Conservation (phyloP, 2,329 filamentous ascomycete species). For the Passalora sequoiae region DNA sequence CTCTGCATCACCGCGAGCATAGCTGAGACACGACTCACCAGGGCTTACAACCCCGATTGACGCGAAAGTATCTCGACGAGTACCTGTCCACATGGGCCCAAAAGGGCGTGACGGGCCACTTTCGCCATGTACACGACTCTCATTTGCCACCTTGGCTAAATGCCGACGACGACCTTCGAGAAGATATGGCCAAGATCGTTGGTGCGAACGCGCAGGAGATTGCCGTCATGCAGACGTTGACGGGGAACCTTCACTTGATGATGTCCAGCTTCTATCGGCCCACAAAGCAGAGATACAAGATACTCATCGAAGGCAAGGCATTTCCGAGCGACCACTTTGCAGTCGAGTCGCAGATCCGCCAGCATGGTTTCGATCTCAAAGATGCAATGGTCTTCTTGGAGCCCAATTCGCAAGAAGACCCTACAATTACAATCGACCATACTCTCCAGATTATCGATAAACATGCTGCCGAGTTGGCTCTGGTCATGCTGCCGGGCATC, state of each 20-base stretch:
- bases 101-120: slow-evolving; percentile 81
- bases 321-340: slow-evolving; percentile 71
- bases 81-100: slow-evolving; percentile 80
- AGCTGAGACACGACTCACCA: background rate
- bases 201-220: slow-evolving; percentile 69
- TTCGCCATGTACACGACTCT: slow-evolving; percentile 62
- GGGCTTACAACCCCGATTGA: slow-evolving; percentile 35
- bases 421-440: slow-evolving; percentile 60
- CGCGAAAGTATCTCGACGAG: slow-evolving; percentile 59
- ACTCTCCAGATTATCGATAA: slow-evolving; percentile 69
- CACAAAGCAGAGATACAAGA: slow-evolving; percentile 61
- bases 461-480: slow-evolving; percentile 65
- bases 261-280: slow-evolving; percentile 81
- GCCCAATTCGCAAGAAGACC: slow-evolving; percentile 47
- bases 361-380: slow-evolving; percentile 62
- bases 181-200: slow-evolving; percentile 66
- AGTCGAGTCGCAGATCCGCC: slow-evolving; percentile 71
- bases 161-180: slow-evolving; percentile 68
- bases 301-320: slow-evolving; percentile 83
- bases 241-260: slow-evolving; percentile 72
- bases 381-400: slow-evolving; percentile 70
- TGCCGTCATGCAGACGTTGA: slow-evolving; percentile 83
- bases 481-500: slow-evolving; percentile 78
- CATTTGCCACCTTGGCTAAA: slow-evolving; percentile 69
- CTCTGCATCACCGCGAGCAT: no score